Conservation (phyloP, 306 rosid species). For the Delonix regia region DNA sequence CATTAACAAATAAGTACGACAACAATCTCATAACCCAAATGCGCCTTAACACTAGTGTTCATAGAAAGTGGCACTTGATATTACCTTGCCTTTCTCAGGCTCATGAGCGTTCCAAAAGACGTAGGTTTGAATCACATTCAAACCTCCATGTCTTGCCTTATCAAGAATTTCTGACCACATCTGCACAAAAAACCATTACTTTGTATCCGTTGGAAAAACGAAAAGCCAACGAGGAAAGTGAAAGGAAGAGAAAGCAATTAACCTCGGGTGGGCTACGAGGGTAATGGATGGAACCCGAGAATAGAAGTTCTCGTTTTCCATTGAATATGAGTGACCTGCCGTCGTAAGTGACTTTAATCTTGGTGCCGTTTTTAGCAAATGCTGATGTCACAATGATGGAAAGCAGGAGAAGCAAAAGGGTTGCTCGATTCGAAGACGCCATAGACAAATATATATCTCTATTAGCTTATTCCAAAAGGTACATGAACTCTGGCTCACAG, state of each 20-base stretch:
- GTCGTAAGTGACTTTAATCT: slow-evolving; percentile 54
- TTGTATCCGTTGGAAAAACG: not conserved
- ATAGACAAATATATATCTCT: not conserved
- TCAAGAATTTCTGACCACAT: slow-evolving; percentile 77
- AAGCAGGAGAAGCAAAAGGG: slow-evolving; percentile 24
- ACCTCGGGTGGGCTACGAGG: slow-evolving; percentile 73
- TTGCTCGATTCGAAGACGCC: not conserved
- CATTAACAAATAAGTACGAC: not conserved
- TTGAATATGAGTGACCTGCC: slow-evolving; percentile 41
- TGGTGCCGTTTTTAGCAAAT: not conserved
- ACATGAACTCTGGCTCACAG: not conserved
- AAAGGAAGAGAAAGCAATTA: not conserved
- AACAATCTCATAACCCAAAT: too few relatives aligned
- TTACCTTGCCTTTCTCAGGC: slow-evolving; percentile 74
- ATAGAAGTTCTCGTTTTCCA: slow-evolving; percentile 72
- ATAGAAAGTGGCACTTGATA: not conserved
- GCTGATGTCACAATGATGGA: slow-evolving; percentile 30
- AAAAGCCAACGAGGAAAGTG: slow-evolving; percentile 33
- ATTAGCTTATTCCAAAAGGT: not conserved
- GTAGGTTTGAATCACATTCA: slow-evolving; percentile 84
- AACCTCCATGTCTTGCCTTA: slow-evolving; percentile 78
- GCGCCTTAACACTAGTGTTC: too few relatives aligned
- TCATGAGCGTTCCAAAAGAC: slow-evolving; percentile 94
- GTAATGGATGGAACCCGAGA: slow-evolving; percentile 87
- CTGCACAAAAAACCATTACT: slow-evolving; percentile 36